These are phyloP conservation scores for Niveomyces coronatus DNA, from an alignment of 2,329 filamentous ascomycete species.

Conservation along the genomic window DNA sequence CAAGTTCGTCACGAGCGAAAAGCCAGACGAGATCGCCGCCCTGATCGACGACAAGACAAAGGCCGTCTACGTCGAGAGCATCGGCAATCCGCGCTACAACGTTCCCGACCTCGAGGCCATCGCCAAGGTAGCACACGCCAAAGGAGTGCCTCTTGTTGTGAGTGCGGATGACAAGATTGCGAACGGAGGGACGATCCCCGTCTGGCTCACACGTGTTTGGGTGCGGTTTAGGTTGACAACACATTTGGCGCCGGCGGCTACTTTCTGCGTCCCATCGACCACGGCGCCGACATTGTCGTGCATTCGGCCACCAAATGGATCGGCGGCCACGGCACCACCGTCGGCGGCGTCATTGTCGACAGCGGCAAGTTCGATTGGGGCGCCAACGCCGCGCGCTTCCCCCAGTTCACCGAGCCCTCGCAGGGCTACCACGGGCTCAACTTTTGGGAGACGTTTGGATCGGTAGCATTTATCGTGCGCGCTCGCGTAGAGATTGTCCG, in stretches of 20 bases:
- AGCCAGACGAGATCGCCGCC: slow-evolving; percentile 64
- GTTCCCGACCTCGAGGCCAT: slow-evolving; percentile 85
- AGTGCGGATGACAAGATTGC: too few relatives aligned
- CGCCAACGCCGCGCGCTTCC: slow-evolving; percentile 72
- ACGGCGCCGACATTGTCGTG: slow-evolving; percentile 88
- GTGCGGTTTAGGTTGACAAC: slow-evolving; percentile 86
- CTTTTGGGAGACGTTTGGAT: slow-evolving; percentile 88
- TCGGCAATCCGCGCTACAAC: slow-evolving; percentile 90
- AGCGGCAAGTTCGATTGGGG: slow-evolving; percentile 93
- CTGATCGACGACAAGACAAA: slow-evolving; percentile 91
- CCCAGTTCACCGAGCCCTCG: slow-evolving; percentile 81
- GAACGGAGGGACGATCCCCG: too few relatives aligned
- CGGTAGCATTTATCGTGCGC: slow-evolving; percentile 72
- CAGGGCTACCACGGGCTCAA: slow-evolving; percentile 88
- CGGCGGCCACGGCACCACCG: slow-evolving; percentile 86
- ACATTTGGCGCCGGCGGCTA: slow-evolving; percentile 92
- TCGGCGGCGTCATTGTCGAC: slow-evolving; percentile 79
- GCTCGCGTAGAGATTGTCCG: slow-evolving; percentile 83
- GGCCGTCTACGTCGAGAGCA: slow-evolving; percentile 83
- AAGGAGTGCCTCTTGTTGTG: slow-evolving; percentile 55
- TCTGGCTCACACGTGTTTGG: too few relatives aligned
- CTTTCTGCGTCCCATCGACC: slow-evolving; percentile 75
- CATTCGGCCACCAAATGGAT: slow-evolving; percentile 98
- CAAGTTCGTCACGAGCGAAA: slow-evolving; percentile 79
- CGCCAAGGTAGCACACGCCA: slow-evolving; percentile 62